Conservation (phyloP, 495 filamentous ascomycete species). For the Hypoxylon perforatum region DNA sequence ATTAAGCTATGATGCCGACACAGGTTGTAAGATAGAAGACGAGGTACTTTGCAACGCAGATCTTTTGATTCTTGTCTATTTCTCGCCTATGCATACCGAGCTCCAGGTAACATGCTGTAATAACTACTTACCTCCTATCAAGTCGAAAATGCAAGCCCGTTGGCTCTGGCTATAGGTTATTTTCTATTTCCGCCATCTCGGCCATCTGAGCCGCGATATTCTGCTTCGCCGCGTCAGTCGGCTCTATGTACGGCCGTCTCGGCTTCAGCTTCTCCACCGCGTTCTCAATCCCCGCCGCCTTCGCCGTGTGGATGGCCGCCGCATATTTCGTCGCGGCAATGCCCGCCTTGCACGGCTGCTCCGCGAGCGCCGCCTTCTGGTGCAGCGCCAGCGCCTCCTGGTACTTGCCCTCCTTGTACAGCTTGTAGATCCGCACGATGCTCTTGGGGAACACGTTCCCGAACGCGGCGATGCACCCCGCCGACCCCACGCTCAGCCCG, state of each 20-base stretch:
- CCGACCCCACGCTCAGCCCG: conserved; percentile 67
- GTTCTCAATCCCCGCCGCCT: conserved; percentile 65
- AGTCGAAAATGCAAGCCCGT: not conserved
- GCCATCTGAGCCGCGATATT: conserved; percentile 61
- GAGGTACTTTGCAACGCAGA: no score
- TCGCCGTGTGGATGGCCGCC: conserved; percentile 64
- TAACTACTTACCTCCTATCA: not conserved
- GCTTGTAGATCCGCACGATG: conserved; percentile 62
- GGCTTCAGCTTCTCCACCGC: conserved; percentile 51
- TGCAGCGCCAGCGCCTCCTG: conserved; percentile 68
- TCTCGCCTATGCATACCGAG: no score
- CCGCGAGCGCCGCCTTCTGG: conserved; percentile 58
- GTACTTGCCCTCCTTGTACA: conserved; percentile 60
- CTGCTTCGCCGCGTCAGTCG: conserved; percentile 59
- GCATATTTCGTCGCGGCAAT: conserved; percentile 76
- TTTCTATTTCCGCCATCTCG: conserved; percentile 62
- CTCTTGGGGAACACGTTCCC: conserved; percentile 73
- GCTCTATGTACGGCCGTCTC: conserved; percentile 67
- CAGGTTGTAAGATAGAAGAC: no score
- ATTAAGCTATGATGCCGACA: not conserved
- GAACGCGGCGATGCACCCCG: conserved; percentile 75
- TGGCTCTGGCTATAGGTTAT: conserved; percentile 28
- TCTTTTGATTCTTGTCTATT: no score
- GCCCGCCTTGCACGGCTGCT: conserved; percentile 68
- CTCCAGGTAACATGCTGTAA: not conserved